These are phyloP conservation scores for Lojkania enalia DNA, from an alignment of 2,329 filamentous ascomycete genomes.

Conservation along the genomic window DNA sequence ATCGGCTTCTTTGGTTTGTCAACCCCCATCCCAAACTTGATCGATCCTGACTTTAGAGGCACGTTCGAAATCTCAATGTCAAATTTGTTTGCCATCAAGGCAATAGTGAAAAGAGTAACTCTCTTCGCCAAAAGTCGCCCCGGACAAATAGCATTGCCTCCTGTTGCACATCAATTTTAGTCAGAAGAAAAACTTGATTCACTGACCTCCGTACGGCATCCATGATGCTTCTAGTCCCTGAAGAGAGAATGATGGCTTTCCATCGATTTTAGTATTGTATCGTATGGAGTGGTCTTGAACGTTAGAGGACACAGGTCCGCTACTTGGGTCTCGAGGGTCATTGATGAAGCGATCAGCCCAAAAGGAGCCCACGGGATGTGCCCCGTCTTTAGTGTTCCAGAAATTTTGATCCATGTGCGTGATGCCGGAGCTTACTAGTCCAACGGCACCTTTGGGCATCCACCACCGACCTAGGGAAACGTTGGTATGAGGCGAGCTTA, in stretches of 20 bases:
- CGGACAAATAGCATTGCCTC: conserved; percentile 7
- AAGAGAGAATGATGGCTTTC: conserved; percentile 17
- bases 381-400: conserved; percentile 36
- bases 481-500: conserved; percentile 14
- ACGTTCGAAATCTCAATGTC: conserved; percentile 6
- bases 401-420: conserved; percentile 28
- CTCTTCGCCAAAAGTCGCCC: conserved; percentile 9
- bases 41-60: neutral
- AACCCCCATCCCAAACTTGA: conserved; percentile 2
- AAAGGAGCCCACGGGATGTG: conserved; percentile 33
- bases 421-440: conserved; percentile 30
- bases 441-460: conserved; percentile 28
- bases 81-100: conserved; percentile 5
- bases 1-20: conserved; percentile 2
- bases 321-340: neutral
- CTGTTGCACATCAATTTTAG: conserved; percentile 3
- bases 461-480: conserved; percentile 7
- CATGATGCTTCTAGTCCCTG: conserved; percentile 36
- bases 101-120: conserved; percentile 8
- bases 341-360: conserved; percentile 43
- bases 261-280: conserved; percentile 13
- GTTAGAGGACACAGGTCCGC: neutral
- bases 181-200: neutral
- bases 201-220: conserved; percentile 32
- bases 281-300: neutral